Percentiles rank a stretch among this genome's conserved stretches.
Conservation (phyloP, 306 rosid species). For the Trifolium subterraneum region DNA sequence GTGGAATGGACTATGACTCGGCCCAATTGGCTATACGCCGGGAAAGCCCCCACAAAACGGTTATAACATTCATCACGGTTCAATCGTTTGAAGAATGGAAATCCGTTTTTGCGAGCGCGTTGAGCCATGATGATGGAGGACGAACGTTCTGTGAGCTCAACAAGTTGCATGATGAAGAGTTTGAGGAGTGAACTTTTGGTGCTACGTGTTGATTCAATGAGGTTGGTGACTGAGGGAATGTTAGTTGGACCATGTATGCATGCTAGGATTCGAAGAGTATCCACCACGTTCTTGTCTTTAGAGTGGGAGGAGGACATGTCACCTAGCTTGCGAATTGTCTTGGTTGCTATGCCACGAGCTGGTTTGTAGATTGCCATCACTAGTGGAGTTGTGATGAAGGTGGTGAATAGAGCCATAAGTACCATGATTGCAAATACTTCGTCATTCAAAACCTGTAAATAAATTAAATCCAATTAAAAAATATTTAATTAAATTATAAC, state of each 20-base stretch:
- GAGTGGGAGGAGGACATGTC: constrained; percentile 57
- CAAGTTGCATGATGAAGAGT: constrained; percentile 77
- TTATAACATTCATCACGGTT: constrained; percentile 53
- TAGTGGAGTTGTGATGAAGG: constrained; percentile 83
- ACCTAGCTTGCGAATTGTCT: constrained; percentile 54
- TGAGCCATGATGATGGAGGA: constrained; percentile 78
- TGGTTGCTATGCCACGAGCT: constrained; percentile 46
- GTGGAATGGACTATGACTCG: constrained; percentile 68
- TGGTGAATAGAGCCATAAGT: constrained; percentile 86
- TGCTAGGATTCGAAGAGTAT: constrained; percentile 67
- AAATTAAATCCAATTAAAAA: not conserved
- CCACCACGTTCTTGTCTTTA: no score
- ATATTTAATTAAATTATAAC: not conserved
- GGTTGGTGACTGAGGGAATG: constrained; percentile 55
- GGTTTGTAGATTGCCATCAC: constrained; percentile 82
- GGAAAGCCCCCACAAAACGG: constrained; percentile 62
- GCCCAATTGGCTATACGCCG: constrained; percentile 62
- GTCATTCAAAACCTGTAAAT: constrained; percentile 71
- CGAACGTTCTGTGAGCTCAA: constrained; percentile 78
- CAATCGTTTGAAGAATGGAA: constrained; percentile 66
- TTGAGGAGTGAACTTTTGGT: constrained; percentile 51
- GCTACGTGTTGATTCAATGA: constrained; percentile 68
- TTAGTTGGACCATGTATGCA: constrained; percentile 75
- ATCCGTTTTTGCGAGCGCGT: constrained; percentile 66
- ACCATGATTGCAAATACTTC: constrained; percentile 87